These are phyloP conservation scores for Thelonectria discophora DNA, from an alignment of 2,329 filamentous ascomycete species.

Conservation along the genomic window DNA sequence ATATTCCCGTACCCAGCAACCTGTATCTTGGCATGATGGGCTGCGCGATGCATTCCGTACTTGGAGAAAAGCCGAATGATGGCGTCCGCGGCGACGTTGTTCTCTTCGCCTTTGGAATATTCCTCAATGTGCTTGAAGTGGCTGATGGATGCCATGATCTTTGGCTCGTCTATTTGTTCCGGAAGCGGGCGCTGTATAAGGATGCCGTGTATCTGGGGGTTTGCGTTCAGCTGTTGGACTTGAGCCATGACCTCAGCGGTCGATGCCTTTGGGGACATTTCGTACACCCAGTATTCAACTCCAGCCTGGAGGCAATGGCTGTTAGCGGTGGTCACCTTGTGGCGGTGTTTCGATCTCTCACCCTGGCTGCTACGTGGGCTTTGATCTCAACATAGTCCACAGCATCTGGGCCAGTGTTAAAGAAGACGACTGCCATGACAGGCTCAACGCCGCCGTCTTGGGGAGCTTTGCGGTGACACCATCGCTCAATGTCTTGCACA, in stretches of 20 bases:
- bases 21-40: background rate
- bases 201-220: background rate
- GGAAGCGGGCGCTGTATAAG: background rate
- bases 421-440: background rate
- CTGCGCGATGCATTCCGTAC: background rate
- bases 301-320: background rate
- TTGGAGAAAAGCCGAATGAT: background rate
- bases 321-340: background rate
- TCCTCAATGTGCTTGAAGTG: background rate
- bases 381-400: background rate
- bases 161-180: background rate
- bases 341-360: background rate
- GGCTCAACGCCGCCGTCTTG: background rate
- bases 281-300: background rate
- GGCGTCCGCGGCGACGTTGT: background rate
- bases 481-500: background rate
- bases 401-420: background rate
- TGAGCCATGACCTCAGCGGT: background rate
- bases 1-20: background rate
- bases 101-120: background rate
- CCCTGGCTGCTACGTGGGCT: background rate
- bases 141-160: background rate
- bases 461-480: background rate
- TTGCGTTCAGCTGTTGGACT: background rate
- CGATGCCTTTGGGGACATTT: background rate